Evolutionary conservation across 1,284 basidiomycete species (phyloP).

Genomic region (Mycena citricolor): DNA sequence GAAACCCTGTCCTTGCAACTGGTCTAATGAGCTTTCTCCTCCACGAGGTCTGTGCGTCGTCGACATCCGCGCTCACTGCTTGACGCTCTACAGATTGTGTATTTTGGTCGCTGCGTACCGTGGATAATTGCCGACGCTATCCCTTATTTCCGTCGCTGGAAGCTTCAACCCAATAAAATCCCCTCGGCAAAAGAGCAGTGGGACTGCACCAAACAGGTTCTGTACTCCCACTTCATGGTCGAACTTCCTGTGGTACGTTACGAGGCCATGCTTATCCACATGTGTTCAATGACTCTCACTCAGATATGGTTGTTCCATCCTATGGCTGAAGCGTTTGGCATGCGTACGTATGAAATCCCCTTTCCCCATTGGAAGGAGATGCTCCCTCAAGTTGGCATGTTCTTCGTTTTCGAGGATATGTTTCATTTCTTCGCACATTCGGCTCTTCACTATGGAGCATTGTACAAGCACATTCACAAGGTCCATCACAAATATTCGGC

Average conservation of each 20-base stretch:
- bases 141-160: conserved; percentile 94
- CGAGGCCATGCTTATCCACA: background rate
- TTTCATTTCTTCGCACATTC: conserved; percentile 92
- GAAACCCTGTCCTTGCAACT: conserved; percentile 92
- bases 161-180: conserved; percentile 86
- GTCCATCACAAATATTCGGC: conserved; percentile 97
- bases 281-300: too few relatives aligned
- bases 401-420: conserved; percentile 96
- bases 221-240: conserved; percentile 95
- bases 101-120: conserved; percentile 94
- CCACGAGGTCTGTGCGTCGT: conserved; percentile 85
- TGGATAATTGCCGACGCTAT: conserved; percentile 96
- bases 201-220: conserved; percentile 94
- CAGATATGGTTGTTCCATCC: conserved; percentile 98
- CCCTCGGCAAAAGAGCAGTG: conserved; percentile 86
- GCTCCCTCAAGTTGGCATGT: conserved; percentile 81
- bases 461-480: conserved; percentile 99
- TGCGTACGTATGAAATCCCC: conserved; percentile 91
- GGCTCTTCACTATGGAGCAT: conserved; percentile 83
- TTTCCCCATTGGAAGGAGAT: conserved; percentile 77
- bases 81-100: conserved; percentile 71
- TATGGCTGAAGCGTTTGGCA: conserved; percentile 85
- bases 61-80: background rate
- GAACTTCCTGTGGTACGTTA: conserved; percentile 83
- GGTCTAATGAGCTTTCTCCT: conserved; percentile 92